Conservation (phyloP, 345 rosid species). For the Noccaea bulbosa region DNA sequence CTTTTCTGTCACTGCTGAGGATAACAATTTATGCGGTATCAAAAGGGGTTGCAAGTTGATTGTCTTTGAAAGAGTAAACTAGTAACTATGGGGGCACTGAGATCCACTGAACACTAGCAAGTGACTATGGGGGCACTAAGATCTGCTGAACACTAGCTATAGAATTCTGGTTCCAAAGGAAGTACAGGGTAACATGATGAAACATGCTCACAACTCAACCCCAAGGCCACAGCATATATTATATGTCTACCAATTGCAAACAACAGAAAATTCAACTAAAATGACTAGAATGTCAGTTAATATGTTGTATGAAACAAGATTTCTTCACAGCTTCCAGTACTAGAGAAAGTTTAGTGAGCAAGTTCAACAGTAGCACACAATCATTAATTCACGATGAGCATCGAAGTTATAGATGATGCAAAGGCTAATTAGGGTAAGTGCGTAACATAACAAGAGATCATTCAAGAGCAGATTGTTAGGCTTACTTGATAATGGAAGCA, state of each 20-base stretch:
- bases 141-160: conserved; percentile 7
- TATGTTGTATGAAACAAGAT: conserved; percentile 5
- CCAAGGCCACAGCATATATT: conserved; percentile 6
- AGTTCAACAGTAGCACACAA: conserved; percentile 7
- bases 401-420: conserved; percentile 1
- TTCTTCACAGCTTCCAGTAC: background rate
- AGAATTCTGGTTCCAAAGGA: conserved; percentile 12
- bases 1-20: background rate
- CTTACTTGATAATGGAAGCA: conserved; percentile 96
- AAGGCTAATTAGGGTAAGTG: background rate
- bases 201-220: conserved; percentile 1
- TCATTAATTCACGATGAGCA: background rate
- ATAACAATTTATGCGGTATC: conserved; percentile 14
- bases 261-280: background rate
- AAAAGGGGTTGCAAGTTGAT: conserved; percentile 9
- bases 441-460: background rate
- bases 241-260: conserved; percentile 7
- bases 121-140: background rate
- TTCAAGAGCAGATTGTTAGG: background rate
- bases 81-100: background rate
- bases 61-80: conserved; percentile 1
- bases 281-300: background rate
- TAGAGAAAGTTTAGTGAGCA: background rate
- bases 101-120: conserved; percentile 2
- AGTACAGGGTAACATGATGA: background rate